These are phyloP conservation scores for Pholiota microspora DNA, from an alignment of 768 basidiomycete genomes.

Conservation along the genomic window DNA sequence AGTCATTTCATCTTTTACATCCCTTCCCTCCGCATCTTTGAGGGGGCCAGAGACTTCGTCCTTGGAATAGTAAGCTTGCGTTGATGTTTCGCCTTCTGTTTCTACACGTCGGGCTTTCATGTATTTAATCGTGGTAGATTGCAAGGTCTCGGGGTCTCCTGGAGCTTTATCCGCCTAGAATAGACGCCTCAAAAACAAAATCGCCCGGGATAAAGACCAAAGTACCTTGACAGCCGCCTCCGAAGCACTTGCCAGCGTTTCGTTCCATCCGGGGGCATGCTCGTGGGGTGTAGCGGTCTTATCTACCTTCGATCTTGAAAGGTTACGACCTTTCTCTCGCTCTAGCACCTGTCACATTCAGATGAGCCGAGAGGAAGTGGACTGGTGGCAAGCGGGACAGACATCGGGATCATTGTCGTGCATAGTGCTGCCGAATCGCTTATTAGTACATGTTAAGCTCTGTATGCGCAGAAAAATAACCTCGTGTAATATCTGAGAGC, in stretches of 20 bases:
- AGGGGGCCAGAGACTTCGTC: slow-evolving; percentile 50
- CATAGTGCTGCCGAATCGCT: slow-evolving; percentile 40
- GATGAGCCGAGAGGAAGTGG: background rate
- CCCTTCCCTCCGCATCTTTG: slow-evolving; percentile 18
- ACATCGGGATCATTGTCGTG: slow-evolving; percentile 61
- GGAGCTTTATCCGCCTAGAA: slow-evolving; percentile 42
- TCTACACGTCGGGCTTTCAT: slow-evolving; percentile 36
- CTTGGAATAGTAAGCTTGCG: slow-evolving; percentile 33
- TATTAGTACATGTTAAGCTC: background rate
- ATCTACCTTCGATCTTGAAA: slow-evolving; percentile 37
- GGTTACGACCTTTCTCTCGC: slow-evolving; percentile 50
- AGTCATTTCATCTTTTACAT: slow-evolving; percentile 28
- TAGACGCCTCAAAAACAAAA: background rate
- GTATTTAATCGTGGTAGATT: slow-evolving; percentile 41
- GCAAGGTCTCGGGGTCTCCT: slow-evolving; percentile 30
- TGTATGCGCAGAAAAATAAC: slow-evolving; percentile 3
- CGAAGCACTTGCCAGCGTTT: slow-evolving; percentile 57
- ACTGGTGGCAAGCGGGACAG: background rate
- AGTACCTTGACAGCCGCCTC: slow-evolving; percentile 69
- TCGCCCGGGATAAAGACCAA: background rate
- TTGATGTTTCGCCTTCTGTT: slow-evolving; percentile 28
- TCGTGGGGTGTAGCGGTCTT: slow-evolving; percentile 47
- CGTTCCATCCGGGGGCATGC: slow-evolving; percentile 72
- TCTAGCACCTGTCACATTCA: slow-evolving; percentile 39
- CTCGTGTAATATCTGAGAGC: slow-evolving; percentile 12